Percentiles rank a stretch among this genome's conserved stretches.
Evolutionary conservation across 2,329 filamentous ascomycete genomes (phyloP).

Genomic region (Claviceps monticola): DNA sequence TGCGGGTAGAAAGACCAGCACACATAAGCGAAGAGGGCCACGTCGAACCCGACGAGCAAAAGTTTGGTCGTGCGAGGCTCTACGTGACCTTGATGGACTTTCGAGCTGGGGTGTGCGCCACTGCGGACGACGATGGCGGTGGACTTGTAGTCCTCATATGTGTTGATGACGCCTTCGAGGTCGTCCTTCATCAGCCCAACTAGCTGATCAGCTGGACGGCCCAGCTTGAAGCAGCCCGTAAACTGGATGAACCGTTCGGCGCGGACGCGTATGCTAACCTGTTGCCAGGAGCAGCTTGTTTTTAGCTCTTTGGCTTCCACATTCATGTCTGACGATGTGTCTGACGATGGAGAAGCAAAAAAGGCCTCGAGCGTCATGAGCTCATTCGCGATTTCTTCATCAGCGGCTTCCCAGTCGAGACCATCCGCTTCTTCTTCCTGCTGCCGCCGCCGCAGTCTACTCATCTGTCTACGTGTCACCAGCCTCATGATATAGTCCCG

Average conservation of each 20-base stretch:
- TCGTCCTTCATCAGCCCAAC: constrained; percentile 10
- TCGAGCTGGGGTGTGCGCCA: background rate
- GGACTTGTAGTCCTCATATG: constrained; percentile 9
- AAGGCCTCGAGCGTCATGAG: constrained; percentile 5
- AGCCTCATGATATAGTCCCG: constrained; percentile 8
- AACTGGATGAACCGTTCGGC: constrained; percentile 10
- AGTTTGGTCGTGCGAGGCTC: constrained; percentile 10
- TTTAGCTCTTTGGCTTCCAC: background rate
- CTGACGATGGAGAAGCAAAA: background rate
- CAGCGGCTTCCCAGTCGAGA: constrained; percentile 7
- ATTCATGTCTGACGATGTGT: background rate
- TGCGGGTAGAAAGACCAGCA: constrained; percentile 11
- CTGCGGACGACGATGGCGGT: background rate
- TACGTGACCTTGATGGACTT: constrained; percentile 5
- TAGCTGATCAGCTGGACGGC: constrained; percentile 10
- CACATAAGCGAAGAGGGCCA: constrained; percentile 10
- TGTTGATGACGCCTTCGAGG: constrained; percentile 9
- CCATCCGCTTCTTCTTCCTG: background rate
- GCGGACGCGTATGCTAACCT: constrained; percentile 8
- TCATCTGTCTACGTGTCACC: constrained; percentile 7
- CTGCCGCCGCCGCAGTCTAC: background rate
- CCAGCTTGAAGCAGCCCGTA: constrained; percentile 7
- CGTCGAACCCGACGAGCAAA: constrained; percentile 9
- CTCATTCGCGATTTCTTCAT: constrained; percentile 6
- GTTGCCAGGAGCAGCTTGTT: constrained; percentile 1